Conservation (phyloP, 2,329 filamentous ascomycete genomes). For the Exserohilum rostratum region DNA sequence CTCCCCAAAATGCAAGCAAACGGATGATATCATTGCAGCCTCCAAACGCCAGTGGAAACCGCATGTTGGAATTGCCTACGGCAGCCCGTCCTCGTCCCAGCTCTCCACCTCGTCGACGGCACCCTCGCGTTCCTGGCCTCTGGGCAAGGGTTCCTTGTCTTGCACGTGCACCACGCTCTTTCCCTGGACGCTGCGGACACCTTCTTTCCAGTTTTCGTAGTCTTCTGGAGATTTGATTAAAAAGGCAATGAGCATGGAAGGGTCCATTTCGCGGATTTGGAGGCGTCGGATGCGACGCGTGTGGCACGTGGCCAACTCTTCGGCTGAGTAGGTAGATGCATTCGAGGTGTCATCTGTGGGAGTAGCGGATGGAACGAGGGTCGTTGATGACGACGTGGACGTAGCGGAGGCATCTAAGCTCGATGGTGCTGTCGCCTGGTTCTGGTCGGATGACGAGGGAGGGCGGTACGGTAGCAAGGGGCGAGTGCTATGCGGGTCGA, state of each 20-base stretch:
- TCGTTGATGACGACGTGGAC: slow-evolving; percentile 28
- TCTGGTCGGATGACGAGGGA: slow-evolving; percentile 2
- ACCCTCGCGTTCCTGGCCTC: slow-evolving; percentile 64
- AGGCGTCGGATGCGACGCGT: slow-evolving; percentile 82
- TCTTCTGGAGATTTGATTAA: slow-evolving; percentile 82
- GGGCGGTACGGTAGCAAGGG: slow-evolving; percentile 69
- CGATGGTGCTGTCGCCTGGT: not conserved
- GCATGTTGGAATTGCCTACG: not conserved
- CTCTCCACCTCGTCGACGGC: slow-evolving; percentile 90
- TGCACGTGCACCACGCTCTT: slow-evolving; percentile 88
- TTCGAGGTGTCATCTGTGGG: not conserved
- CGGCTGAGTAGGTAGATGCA: slow-evolving; percentile 63
- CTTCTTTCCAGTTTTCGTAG: slow-evolving; percentile 80
- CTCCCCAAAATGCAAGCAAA: slow-evolving; percentile 18
- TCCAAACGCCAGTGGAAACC: slow-evolving; percentile 3
- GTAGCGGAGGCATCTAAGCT: slow-evolving; percentile 17
- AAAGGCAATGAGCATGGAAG: slow-evolving; percentile 96
- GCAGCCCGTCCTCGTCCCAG: slow-evolving; percentile 65
- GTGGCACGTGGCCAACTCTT: slow-evolving; percentile 84
- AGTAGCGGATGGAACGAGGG: slow-evolving; percentile 22
- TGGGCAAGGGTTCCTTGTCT: slow-evolving; percentile 66
- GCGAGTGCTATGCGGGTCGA: slow-evolving; percentile 90
- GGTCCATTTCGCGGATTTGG: slow-evolving; percentile 91
- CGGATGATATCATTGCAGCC: slow-evolving; percentile 3
- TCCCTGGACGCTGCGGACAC: slow-evolving; percentile 71